Evolutionary conservation across 768 basidiomycete genomes (phyloP).

Genomic region (Harrya chromipes): DNA sequence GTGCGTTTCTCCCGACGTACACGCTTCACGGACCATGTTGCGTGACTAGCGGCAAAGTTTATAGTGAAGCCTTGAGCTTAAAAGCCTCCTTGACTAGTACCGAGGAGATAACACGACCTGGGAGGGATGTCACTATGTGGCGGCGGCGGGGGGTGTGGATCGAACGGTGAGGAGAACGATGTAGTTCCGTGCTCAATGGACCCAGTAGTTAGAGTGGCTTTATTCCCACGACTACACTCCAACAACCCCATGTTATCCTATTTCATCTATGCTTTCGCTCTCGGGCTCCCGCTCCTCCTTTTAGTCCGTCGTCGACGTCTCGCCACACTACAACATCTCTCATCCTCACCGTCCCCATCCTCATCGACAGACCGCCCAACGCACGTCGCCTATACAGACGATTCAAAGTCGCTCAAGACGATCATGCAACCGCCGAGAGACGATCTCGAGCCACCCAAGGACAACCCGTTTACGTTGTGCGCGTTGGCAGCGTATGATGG

Average conservation of each 20-base stretch:
- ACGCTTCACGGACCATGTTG: conserved; percentile 24
- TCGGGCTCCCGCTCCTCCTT: conserved; percentile 32
- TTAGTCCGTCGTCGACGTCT: conserved; percentile 19
- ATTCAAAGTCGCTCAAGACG: conserved; percentile 42
- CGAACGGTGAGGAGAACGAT: no score
- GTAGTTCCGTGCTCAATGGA: no score
- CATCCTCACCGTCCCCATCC: no score
- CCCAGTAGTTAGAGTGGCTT: no score
- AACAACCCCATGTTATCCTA: conserved; percentile 12
- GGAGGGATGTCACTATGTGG: conserved; percentile 10
- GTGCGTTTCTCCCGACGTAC: conserved; percentile 13
- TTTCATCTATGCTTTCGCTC: conserved; percentile 30
- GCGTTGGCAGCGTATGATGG: conserved; percentile 75
- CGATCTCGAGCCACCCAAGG: conserved; percentile 68
- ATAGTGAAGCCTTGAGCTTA: conserved; percentile 3
- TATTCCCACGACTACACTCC: no score
- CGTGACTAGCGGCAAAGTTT: conserved; percentile 10
- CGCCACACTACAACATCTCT: background rate
- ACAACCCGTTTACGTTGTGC: conserved; percentile 71
- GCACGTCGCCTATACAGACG: conserved; percentile 12
- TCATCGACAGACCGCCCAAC: no score
- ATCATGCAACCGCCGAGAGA: conserved; percentile 68
- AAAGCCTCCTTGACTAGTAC: conserved; percentile 13
- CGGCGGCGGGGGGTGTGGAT: conserved; percentile 1
- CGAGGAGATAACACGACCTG: background rate